Base-by-base conservation (phyloP, 352 stramenopile genomes). In the Phytophthora europaea region DNA sequence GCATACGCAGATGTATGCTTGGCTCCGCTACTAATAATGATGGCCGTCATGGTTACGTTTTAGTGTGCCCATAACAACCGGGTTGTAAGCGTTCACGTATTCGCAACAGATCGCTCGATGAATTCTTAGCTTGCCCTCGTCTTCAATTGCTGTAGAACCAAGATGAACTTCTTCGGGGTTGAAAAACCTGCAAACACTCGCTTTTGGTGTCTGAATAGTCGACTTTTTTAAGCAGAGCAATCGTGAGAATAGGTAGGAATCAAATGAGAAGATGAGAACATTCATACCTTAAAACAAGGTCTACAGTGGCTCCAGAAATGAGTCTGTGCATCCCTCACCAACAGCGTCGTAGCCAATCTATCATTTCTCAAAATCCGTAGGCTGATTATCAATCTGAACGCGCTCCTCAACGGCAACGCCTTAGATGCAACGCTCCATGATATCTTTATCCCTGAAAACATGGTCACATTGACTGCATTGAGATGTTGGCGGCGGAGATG, bases 1-100 rank as follows among this genome's bases (percentile, higher is more conserved):
- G 72, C 58, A n/a, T 83, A 80, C 0, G 72, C 62, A 13, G n/a
- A n/a, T n/a, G n/a, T n/a, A n/a, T n/a, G n/a, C n/a, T n/a, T n/a
- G n/a, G n/a, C n/a, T n/a, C n/a, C n/a, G n/a, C n/a, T n/a, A n/a
- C n/a, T n/a, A n/a, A n/a, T n/a, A n/a, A n/a, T n/a, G n/a, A n/a
- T n/a, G n/a, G n/a, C n/a, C n/a, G n/a, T 77, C 56, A 47, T 83
- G 76, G 36, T 79, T 79, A 36, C 70, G 81, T 56, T 75, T 76
- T 1, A 83, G 51, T 0, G 52, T 36, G 1, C 5, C 45, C 60
- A 78, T 65, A 0, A 83, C 23, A 0, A 68, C 52, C 0, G 43
- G n/a, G 10, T 73, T 83, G 60, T 73, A 83, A 3, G 66, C 15
- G 12, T 77, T 83, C 3, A 81, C 59, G 47, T 81, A 83, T 47